Conservation (phyloP, 2,329 filamentous ascomycete species). For the Colletotrichum endophyticum region DNA sequence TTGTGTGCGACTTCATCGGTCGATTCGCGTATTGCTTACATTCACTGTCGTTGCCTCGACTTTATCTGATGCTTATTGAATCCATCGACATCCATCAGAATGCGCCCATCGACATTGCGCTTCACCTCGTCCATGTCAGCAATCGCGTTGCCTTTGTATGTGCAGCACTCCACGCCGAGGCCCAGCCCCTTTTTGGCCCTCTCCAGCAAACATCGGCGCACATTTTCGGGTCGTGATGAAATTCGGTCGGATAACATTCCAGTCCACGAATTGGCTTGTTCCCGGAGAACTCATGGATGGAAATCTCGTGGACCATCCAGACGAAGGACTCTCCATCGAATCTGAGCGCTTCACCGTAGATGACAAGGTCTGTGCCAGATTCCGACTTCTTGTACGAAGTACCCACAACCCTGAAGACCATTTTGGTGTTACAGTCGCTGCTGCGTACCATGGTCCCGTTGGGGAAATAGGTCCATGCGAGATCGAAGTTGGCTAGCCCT, state of each 20-base stretch:
- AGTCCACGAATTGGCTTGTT: conserved; percentile 46
- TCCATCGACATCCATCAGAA: conserved; percentile 45
- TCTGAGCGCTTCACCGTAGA: conserved; percentile 37
- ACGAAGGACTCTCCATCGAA: conserved; percentile 46
- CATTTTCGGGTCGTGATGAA: conserved; percentile 32
- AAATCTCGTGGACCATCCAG: conserved; percentile 39
- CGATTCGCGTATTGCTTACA: conserved; percentile 31
- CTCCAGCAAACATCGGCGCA: conserved; percentile 31
- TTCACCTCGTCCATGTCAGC: conserved; percentile 24
- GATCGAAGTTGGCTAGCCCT: conserved; percentile 44
- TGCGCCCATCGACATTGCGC: conserved; percentile 44
- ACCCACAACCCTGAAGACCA: conserved; percentile 42
- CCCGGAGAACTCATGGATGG: conserved; percentile 37
- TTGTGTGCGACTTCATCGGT: conserved; percentile 21
- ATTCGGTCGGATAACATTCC: conserved; percentile 39
- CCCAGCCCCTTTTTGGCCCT: conserved; percentile 46
- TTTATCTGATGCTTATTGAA: conserved; percentile 46
- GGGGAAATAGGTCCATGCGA: conserved; percentile 51
- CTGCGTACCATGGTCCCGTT: conserved; percentile 41
- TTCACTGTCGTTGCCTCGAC: conserved; percentile 36
- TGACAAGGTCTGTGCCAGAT: conserved; percentile 21
- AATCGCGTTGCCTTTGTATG: conserved; percentile 46
- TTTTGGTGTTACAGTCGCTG: conserved; percentile 42
- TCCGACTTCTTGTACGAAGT: conserved; percentile 31
- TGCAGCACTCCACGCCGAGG: conserved; percentile 42